Base-by-base conservation (phyloP, 176 grass and related monocot genomes). In the Eleusine indica region DNA sequence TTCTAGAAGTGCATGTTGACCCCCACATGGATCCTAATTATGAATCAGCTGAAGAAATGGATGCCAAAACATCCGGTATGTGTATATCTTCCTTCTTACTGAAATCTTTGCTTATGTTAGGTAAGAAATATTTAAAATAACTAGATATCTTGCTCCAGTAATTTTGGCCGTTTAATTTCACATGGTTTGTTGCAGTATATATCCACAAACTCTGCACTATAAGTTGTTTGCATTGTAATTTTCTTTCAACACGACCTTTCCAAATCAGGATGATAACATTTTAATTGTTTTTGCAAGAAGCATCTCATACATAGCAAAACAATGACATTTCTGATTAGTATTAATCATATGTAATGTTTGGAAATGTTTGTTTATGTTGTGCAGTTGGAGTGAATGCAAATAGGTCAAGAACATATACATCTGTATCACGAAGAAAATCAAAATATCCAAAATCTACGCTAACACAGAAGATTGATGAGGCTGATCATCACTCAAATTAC, bases 21-120 rank as follows among this genome's bases (percentile, higher is more conserved):
- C 74, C 91, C 22, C 93, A 82, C 80, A 99, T 96, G 96, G 78
- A 99, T 90, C 96, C 96, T 68, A 77, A 84, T 77, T 99, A 90
- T 86, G 91, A 94, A 65, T 94, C 93, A 85, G 87, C 79, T 68
- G 96, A 99, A 82, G 93, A 96, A 86, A 77, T 66, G 28, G 74
- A 88, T 76, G 74, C 54, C 25, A 90, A 89, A 73, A 84, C 51
- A 82, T 58, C 91, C 91, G 87, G 73, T 83, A 66, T 68, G 49
- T 77, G 37, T 82, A 61, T 86, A 21, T 89, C 66, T 80, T 48
- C 37, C 56, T 29, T 5, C 5, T 63, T 30, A 11, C 25, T 53
- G 51, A 53, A 53, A 53, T 53, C 14, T 40, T 68, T 68, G 21
- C 56, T 61, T 51, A 53, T 67, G 57, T 7, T 47, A 22, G 54